Evolutionary conservation across 2,329 filamentous ascomycete genomes (phyloP).

Genomic region (Drechslerella dactyloides): DNA sequence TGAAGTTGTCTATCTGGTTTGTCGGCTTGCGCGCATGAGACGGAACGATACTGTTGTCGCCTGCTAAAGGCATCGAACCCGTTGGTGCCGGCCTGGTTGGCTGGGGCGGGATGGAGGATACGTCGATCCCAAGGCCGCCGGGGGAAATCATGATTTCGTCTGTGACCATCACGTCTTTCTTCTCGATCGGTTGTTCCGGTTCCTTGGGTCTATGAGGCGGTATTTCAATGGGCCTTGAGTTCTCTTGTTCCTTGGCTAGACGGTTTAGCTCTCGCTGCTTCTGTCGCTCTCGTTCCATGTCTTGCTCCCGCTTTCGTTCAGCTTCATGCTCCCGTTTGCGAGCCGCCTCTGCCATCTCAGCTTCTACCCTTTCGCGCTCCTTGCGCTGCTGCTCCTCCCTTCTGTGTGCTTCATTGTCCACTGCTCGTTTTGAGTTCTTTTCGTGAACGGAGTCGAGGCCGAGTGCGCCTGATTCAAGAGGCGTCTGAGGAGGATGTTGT

Average conservation of each 20-base stretch:
- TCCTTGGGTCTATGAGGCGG: slow-evolving; percentile 13
- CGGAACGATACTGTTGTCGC: slow-evolving; percentile 36
- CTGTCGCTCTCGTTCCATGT: slow-evolving; percentile 54
- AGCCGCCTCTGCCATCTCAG: slow-evolving; percentile 68
- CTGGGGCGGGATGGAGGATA: slow-evolving; percentile 23
- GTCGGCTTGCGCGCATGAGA: slow-evolving; percentile 50
- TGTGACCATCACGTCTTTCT: slow-evolving; percentile 33
- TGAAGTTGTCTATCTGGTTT: slow-evolving; percentile 67
- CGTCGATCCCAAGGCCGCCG: slow-evolving; percentile 21
- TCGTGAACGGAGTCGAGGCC: slow-evolving; percentile 26
- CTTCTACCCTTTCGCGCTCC: slow-evolving; percentile 61
- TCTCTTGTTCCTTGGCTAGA: slow-evolving; percentile 58
- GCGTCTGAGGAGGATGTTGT: slow-evolving; percentile 21
- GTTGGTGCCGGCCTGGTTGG: slow-evolving; percentile 29
- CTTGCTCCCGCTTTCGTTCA: slow-evolving; percentile 52
- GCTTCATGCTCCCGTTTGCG: slow-evolving; percentile 67
- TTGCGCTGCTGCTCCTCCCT: slow-evolving; percentile 41
- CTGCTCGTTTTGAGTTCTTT: slow-evolving; percentile 50
- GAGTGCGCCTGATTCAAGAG: not conserved
- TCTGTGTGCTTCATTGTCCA: slow-evolving; percentile 46
- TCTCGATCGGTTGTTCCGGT: slow-evolving; percentile 18
- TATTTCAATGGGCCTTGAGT: slow-evolving; percentile 52
- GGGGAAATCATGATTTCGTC: slow-evolving; percentile 44
- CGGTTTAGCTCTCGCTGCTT: slow-evolving; percentile 58
- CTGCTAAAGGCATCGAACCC: slow-evolving; percentile 10